Base-by-base conservation (phyloP, 129 eudicot genomes). In the Saposhnikovia divaricata region DNA sequence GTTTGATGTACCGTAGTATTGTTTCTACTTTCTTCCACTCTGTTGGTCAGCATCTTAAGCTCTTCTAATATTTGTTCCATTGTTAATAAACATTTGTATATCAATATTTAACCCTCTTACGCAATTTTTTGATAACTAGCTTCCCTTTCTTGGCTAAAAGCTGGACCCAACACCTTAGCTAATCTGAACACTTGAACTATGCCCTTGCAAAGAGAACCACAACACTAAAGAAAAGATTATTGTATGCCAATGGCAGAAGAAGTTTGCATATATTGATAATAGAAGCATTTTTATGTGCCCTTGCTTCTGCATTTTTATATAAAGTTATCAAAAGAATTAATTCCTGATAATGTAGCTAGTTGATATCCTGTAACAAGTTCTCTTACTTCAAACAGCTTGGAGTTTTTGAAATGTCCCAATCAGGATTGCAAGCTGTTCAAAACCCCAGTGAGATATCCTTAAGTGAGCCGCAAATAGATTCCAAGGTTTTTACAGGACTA, bases 391-490 rank as follows among this genome's bases (percentile, higher is more conserved):
- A 44, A 50, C 84, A 95, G 97, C 94, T 95, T 74, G 97, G 99
- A 85, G 94, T 92, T 75, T 90, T 95, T 79, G 89, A 95, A 85
- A 95, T 95, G 98, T 87, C 96, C 2, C 94, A 89, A 73, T 77
- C 83, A 72, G 97, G 99, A 80, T 76, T 92, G 84, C 82, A 90
- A 86, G 96, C 90, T 53, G 88, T 89, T 76, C 72, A 82, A 82
- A 92, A 95, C 82, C 91, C 99, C 5, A 90, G 94, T 76, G 95
- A 90, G 87, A 92, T 95, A 82, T 95, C 86, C 69, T 63, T 95
- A 83, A 86, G 89, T 45, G 91, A 90, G 70, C 87, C 82, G 75
- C 84, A 81, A 53, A 78, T 90, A 73, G 89, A 92, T 84, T 92
- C 96, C 2, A 95, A 95, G 70, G 74, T 83, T 76, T 78, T 92